Evolutionary conservation across 257 asterid genomes (phyloP).

Genomic region (Scutellaria baicalensis): DNA sequence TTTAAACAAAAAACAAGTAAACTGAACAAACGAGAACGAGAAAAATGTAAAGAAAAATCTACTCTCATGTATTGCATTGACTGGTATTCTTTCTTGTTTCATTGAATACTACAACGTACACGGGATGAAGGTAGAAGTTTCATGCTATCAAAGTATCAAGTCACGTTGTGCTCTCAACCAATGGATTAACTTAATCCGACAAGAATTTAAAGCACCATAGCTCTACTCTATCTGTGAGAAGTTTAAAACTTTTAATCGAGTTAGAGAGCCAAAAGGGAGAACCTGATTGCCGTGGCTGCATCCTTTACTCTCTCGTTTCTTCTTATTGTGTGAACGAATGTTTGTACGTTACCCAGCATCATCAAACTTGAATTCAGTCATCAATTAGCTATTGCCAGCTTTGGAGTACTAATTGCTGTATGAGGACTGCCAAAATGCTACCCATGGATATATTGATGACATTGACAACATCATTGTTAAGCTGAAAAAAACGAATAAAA

Average conservation of each 20-base stretch:
- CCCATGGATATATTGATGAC: conserved; percentile 82
- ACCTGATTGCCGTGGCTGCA: background rate
- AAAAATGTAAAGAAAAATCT: background rate
- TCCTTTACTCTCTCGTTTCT: background rate
- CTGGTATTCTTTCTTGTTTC: background rate
- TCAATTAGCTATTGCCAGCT: background rate
- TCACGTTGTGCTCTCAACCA: background rate
- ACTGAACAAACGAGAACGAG: background rate
- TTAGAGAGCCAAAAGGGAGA: background rate
- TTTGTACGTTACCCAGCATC: background rate
- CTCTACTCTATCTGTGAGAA: background rate
- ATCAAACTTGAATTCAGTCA: background rate
- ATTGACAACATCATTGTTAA: conserved; percentile 75
- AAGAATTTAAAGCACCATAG: background rate
- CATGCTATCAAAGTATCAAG: background rate
- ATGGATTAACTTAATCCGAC: background rate
- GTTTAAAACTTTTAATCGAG: background rate
- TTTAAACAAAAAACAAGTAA: background rate
- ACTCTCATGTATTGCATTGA: background rate
- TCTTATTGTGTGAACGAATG: background rate
- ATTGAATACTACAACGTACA: background rate
- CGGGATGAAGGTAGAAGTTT: background rate
- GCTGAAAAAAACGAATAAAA: conserved; percentile 21
- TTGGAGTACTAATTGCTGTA: conserved; percentile 38
- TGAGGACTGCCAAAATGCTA: conserved; percentile 69